phyloP scores from a whole-genome alignment of 1,284 basidiomycete genomes.

The Ustilago trichophora region DNA sequence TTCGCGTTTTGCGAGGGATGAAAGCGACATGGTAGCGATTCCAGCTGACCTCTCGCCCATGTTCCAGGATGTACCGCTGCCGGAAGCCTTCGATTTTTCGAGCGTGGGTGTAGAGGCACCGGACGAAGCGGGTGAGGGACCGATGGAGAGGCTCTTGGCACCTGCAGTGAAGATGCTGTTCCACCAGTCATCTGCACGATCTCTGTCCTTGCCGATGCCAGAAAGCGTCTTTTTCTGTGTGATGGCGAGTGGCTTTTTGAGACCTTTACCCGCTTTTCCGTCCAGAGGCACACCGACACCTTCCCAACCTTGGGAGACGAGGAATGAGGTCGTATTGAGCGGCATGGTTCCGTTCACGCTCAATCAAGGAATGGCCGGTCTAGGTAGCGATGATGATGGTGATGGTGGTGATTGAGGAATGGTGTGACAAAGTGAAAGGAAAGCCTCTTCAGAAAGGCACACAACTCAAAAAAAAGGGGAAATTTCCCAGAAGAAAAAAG shows the following conservation, averaged over 20 bases:
- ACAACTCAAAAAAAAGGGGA: neutral
- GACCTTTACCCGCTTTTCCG: constrained; percentile 55
- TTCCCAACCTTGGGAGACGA: constrained; percentile 61
- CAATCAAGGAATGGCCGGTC: too few relatives aligned
- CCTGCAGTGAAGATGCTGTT: constrained; percentile 63
- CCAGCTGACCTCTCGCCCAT: constrained; percentile 29
- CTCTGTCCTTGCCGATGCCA: constrained; percentile 63
- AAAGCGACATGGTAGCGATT: constrained; percentile 45
- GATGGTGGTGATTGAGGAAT: too few relatives aligned
- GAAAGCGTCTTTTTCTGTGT: constrained; percentile 59
- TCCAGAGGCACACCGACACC: constrained; percentile 63
- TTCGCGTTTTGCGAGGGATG: constrained; percentile 58
- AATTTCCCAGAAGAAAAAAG: constrained; percentile 5
- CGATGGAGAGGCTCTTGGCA: constrained; percentile 54
- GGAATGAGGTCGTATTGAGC: constrained; percentile 55
- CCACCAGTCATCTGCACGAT: constrained; percentile 66
- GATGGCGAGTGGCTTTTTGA: constrained; percentile 64
- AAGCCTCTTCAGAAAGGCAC: neutral
- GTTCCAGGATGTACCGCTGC: constrained; percentile 14
- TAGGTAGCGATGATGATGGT: too few relatives aligned
- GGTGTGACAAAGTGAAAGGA: too few relatives aligned
- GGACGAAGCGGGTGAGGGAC: constrained; percentile 19
- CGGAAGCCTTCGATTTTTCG: constrained; percentile 4
- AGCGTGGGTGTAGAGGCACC: constrained; percentile 11
- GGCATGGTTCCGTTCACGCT: constrained; percentile 60